Base-by-base conservation (phyloP, 441 rosid genomes). In the Gossypium davidsonii region DNA sequence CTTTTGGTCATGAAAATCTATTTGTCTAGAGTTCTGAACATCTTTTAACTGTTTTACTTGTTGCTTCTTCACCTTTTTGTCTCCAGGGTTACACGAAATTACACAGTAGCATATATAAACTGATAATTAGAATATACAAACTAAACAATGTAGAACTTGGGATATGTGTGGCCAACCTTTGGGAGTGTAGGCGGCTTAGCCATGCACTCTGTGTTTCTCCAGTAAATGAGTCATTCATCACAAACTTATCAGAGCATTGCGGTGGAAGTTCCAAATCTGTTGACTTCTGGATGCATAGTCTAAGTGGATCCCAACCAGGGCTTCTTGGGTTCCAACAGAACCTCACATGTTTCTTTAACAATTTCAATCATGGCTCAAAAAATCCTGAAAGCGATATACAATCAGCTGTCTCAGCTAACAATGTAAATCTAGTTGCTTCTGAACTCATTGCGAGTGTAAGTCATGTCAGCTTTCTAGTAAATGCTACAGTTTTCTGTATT, bases 191-290 rank as follows among this genome's bases (percentile, higher is more conserved):
- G 84, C 91, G 97, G 83, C 88, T 91, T 42, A 86, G 88, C 78
- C 98, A 93, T 80, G 88, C 91, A 21, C 91, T 93, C 72, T 96
- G 98, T 78, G 77, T 79, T 73, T 85, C 97, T 70, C 97, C 98
- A 46, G 75, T 96, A 58, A 80, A 82, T 80, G 91, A 93, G 49
- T 86, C 80, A 67, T 82, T 93, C 56, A 79, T 85, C 37, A 53
- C 11, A 31, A 84, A 71, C 66, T 77, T 90, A 73, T 82, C 89
- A 71, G 88, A 79, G 74, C 79, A 82, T 53, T 79, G 62, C 77
- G 89, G 89, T 63, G 91, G 85, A 72, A 76, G 65, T 71, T 83
- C 84, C 37, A 83, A 73, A 57, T 75, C 87, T 55, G 75, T 88
- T 74, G 86, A 82, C 73, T 90, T 82, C 78, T 96, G 99, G 99